phyloP scores from a whole-genome alignment of 2,329 filamentous ascomycete species.

The Calonectria pauciramosa region DNA sequence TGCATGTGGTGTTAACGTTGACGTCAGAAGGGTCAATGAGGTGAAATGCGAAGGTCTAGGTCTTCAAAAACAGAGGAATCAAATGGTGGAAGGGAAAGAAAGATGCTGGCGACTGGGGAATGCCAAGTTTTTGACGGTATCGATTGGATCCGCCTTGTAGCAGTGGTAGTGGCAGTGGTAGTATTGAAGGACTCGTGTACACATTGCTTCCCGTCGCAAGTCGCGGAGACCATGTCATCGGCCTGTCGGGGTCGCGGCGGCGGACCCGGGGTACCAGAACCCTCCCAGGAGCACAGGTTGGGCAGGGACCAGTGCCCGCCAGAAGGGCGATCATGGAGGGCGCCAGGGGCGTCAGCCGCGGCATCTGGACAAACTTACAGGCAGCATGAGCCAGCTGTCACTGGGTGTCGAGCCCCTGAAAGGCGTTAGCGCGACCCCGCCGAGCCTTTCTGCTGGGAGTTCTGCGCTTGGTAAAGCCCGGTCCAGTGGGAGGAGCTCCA shows the following conservation, averaged over 20 bases:
- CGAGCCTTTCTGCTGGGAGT: constrained; percentile 6
- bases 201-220: constrained; percentile 25
- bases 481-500: not conserved
- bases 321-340: constrained; percentile 9
- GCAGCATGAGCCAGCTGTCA: constrained; percentile 1
- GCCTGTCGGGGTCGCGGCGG: constrained; percentile 17
- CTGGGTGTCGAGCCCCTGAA: constrained; percentile 4
- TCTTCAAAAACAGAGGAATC: constrained; percentile 5
- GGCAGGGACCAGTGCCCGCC: constrained; percentile 27
- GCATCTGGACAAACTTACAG: constrained; percentile 15
- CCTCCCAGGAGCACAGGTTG: constrained; percentile 36
- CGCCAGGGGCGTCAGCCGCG: constrained; percentile 26
- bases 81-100: constrained; percentile 29
- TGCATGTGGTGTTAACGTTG: constrained; percentile 45
- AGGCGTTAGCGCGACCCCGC: constrained; percentile 12
- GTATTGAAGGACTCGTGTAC: constrained; percentile 36
- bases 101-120: constrained; percentile 20
- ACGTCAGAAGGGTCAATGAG: constrained; percentile 2
- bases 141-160: constrained; percentile 36
- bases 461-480: not conserved
- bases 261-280: constrained; percentile 36
- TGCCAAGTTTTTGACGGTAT: constrained; percentile 19
- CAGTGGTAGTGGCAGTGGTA: constrained; percentile 43
- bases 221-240: constrained; percentile 4
- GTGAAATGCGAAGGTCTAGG: no score